Conservation (phyloP, 805 yeast species). For the Monosporozyma siamensis region DNA sequence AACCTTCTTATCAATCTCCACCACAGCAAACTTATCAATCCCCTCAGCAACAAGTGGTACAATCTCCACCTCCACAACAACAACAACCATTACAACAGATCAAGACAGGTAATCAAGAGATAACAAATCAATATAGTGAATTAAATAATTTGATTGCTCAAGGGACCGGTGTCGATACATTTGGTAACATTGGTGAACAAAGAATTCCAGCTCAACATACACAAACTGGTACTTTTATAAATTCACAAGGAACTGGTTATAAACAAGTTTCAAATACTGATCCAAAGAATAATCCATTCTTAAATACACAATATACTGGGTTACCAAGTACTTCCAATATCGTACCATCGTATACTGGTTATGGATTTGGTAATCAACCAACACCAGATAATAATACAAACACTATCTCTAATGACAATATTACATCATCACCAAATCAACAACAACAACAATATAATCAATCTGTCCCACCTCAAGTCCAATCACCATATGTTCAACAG, state of each 20-base stretch:
- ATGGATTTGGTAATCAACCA: slow-evolving; percentile 78
- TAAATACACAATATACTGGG: slow-evolving; percentile 63
- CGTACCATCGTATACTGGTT: slow-evolving; percentile 82
- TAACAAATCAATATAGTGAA: slow-evolving; percentile 55
- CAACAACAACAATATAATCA: slow-evolving; percentile 7
- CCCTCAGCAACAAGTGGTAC: slow-evolving; percentile 7
- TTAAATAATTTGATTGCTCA: slow-evolving; percentile 69
- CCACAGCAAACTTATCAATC: slow-evolving; percentile 11
- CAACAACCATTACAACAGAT: slow-evolving; percentile 35
- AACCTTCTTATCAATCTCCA: neutral
- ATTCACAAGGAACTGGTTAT: slow-evolving; percentile 81
- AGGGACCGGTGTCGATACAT: slow-evolving; percentile 90
- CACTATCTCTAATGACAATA: slow-evolving; percentile 5
- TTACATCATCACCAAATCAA: neutral
- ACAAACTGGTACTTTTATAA: slow-evolving; percentile 66
- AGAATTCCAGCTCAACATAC: slow-evolving; percentile 93
- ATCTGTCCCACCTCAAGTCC: slow-evolving; percentile 2
- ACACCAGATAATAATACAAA: slow-evolving; percentile 3
- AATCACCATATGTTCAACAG: neutral
- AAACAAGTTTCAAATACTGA: slow-evolving; percentile 37
- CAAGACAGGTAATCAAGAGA: slow-evolving; percentile 45
- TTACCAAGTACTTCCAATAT: slow-evolving; percentile 48
- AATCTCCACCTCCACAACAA: slow-evolving; percentile 3
- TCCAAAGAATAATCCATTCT: slow-evolving; percentile 34
- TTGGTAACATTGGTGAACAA: slow-evolving; percentile 35